Evolutionary conservation across 805 yeast genomes (phyloP).

Genomic region (Candida koratica): DNA sequence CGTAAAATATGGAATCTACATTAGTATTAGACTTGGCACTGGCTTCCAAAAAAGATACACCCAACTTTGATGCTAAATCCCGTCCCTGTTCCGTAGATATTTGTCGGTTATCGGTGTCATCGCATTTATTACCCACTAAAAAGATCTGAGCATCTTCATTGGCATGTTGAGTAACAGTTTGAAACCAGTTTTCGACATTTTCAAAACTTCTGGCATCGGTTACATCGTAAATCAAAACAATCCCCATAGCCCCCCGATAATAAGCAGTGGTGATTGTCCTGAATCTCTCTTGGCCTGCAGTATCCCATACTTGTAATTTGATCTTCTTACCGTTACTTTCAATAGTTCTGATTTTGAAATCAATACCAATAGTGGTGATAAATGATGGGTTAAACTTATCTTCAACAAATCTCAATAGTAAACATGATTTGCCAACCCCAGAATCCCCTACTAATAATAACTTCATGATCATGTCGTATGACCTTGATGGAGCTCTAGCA

Average conservation of each 20-base stretch:
- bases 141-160: constrained; percentile 92
- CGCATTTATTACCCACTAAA: constrained; percentile 94
- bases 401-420: constrained; percentile 87
- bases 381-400: constrained; percentile 95
- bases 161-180: constrained; percentile 94
- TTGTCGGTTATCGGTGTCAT: constrained; percentile 81
- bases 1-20: constrained; percentile 88
- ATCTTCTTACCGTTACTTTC: constrained; percentile 90
- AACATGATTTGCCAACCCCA: constrained; percentile 84
- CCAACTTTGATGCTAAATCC: constrained; percentile 77
- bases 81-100: constrained; percentile 90
- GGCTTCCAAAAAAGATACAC: constrained; percentile 90
- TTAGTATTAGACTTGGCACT: constrained; percentile 91
- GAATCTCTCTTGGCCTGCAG: constrained; percentile 96
- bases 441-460: constrained; percentile 92
- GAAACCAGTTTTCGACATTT: constrained; percentile 91
- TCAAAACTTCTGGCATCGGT: constrained; percentile 89
- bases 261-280: constrained; percentile 92
- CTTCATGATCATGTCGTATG: constrained; percentile 89
- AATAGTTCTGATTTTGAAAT: constrained; percentile 93
- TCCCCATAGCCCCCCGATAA: constrained; percentile 88
- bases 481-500: constrained; percentile 61
- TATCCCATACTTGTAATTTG: constrained; percentile 95
- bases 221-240: constrained; percentile 77
- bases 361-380: constrained; percentile 97